A percentile compares a stretch with the other conserved stretches of the same genome.
These are phyloP conservation scores for Pseudodiploospora longispora DNA, from an alignment of 2,329 filamentous ascomycete genomes.

Conservation along the genomic window DNA sequence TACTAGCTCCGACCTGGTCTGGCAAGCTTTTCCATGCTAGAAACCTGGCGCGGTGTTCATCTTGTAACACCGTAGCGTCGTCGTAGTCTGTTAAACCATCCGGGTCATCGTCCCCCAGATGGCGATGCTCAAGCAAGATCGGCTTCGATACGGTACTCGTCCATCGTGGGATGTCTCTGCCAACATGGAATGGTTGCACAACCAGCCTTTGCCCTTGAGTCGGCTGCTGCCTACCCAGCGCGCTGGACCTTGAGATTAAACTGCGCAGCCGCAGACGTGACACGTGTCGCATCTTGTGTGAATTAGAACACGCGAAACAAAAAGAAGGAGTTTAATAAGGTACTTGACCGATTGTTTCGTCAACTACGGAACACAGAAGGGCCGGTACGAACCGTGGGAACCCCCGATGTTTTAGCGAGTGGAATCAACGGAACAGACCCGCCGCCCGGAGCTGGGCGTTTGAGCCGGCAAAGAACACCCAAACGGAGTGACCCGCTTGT, in stretches of 20 bases:
- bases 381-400: too few relatives aligned
- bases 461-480: too few relatives aligned
- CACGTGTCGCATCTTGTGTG: constrained; percentile 8
- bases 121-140: constrained; percentile 20
- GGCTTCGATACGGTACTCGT: not conserved
- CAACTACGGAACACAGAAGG: too few relatives aligned
- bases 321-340: too few relatives aligned
- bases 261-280: not conserved
- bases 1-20: constrained; percentile 1
- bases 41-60: constrained; percentile 24
- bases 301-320: too few relatives aligned
- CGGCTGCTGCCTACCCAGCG: not conserved
- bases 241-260: not conserved
- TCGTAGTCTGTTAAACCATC: constrained; percentile 22
- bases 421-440: too few relatives aligned
- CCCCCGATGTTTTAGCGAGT: too few relatives aligned
- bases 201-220: not conserved
- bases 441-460: too few relatives aligned
- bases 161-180: not conserved
- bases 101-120: constrained; percentile 16
- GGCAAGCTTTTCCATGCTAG: constrained; percentile 25
- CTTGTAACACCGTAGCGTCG: constrained; percentile 22
- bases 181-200: not conserved
- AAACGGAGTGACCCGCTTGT: too few relatives aligned
- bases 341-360: too few relatives aligned